These are phyloP conservation scores for Trapa bicornis DNA, from an alignment of 345 rosid species.

Conservation along the genomic window DNA sequence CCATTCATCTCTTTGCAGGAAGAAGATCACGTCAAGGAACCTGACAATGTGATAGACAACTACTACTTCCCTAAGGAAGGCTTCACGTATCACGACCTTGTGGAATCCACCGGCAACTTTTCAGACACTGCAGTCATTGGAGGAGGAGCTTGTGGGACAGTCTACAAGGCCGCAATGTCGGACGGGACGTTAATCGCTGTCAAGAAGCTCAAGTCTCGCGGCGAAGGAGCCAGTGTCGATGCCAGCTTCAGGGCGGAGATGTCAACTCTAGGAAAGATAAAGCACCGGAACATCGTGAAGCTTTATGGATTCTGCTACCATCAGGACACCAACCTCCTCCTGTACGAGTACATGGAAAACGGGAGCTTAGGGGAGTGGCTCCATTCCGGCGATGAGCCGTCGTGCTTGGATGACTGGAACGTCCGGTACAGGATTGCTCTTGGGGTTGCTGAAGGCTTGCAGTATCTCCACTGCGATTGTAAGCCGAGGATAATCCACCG, in stretches of 20 bases:
- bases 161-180: constrained; percentile 54
- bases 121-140: constrained; percentile 47
- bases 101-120: constrained; percentile 57
- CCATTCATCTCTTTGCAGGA: constrained; percentile 28
- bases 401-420: constrained; percentile 44
- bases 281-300: constrained; percentile 75
- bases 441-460: constrained; percentile 75
- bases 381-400: constrained; percentile 24
- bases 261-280: constrained; percentile 68
- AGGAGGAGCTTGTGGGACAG: constrained; percentile 74
- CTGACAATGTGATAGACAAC: constrained; percentile 24
- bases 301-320: constrained; percentile 65
- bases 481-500: constrained; percentile 71
- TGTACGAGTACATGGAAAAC: constrained; percentile 65
- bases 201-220: constrained; percentile 49
- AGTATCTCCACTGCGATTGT: constrained; percentile 73
- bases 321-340: constrained; percentile 59
- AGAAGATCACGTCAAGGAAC: constrained; percentile 29
- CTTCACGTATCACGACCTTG: constrained; percentile 51
- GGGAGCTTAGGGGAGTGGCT: constrained; percentile 77
- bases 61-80: constrained; percentile 69
- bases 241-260: constrained; percentile 68
- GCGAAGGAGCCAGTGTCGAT: constrained; percentile 53
- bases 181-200: constrained; percentile 58
- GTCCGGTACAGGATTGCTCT: constrained; percentile 53